Evolutionary conservation across 352 stramenopile genomes (phyloP).

Genomic region (Phytophthora pluvialis): DNA sequence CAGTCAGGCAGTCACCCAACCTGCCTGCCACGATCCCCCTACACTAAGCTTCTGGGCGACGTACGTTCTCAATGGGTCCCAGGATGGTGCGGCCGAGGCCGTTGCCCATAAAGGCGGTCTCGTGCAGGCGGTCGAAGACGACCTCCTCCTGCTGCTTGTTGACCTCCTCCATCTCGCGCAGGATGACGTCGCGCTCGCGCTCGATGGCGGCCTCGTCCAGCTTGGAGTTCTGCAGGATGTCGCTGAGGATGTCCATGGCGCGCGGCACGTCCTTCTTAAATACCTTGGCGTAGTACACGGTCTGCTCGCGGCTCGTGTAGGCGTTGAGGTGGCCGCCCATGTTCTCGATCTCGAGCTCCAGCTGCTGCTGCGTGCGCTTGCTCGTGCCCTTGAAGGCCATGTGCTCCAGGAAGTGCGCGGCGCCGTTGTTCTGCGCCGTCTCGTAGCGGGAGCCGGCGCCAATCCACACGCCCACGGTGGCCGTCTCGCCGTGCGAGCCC

Average conservation of each 20-base stretch:
- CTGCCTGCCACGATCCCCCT: not conserved
- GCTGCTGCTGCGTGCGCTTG: constrained; percentile 96
- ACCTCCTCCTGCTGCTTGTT: constrained; percentile 99
- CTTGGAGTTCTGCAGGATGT: constrained; percentile 99
- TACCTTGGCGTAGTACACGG: constrained; percentile 99
- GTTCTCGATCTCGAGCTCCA: constrained; percentile 99
- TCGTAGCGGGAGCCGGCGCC: constrained; percentile 98
- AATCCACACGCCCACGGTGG: constrained; percentile 98
- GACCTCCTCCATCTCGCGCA: constrained; percentile 99
- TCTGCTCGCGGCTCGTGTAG: constrained; percentile 99
- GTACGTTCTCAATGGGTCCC: constrained; percentile 98
- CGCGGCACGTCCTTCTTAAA: constrained; percentile 99
- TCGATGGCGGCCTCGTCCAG: constrained; percentile 96
- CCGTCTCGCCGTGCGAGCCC: constrained; percentile 96
- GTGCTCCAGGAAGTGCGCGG: constrained; percentile 99
- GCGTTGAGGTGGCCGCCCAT: constrained; percentile 99
- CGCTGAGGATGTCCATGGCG: constrained; percentile 98
- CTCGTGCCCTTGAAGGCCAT: constrained; percentile 99
- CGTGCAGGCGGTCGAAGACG: constrained; percentile 99
- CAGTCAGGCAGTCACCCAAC: not conserved
- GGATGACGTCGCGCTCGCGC: constrained; percentile 98
- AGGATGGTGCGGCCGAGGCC: constrained; percentile 99
- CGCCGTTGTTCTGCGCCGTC: constrained; percentile 98
- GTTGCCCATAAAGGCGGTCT: constrained; percentile 97
- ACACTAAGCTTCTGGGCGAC: constrained; percentile 21